These are phyloP conservation scores for Liriodendron chinense DNA, from an alignment of 164 flowering plant genomes.

Conservation along the genomic window DNA sequence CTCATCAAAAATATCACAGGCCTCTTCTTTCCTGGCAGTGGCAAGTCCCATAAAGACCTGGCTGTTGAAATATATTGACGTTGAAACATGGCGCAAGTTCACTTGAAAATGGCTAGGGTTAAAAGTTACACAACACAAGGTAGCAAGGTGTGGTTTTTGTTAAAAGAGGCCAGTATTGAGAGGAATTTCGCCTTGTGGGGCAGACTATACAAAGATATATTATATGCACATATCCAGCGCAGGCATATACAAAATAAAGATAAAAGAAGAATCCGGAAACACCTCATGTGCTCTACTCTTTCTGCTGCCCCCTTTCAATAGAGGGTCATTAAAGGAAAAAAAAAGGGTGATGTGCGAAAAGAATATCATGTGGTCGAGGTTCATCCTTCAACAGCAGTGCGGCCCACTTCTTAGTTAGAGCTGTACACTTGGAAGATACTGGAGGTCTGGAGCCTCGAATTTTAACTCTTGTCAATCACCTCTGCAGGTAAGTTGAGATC, in stretches of 20 bases:
- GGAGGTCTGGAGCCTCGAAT: slow-evolving; percentile 3
- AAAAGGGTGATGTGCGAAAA: not conserved
- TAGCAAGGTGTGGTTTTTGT: too few relatives aligned
- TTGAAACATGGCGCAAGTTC: too few relatives aligned
- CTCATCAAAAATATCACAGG: too few relatives aligned
- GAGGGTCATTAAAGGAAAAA: not conserved
- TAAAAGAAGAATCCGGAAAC: not conserved
- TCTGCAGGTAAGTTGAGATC: slow-evolving; percentile 51
- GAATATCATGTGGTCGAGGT: not conserved
- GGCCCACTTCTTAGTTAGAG: slow-evolving; percentile 30
- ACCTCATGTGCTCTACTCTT: not conserved
- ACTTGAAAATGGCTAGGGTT: too few relatives aligned
- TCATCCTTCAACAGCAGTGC: not conserved
- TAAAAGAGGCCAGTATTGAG: not conserved
- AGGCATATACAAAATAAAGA: slow-evolving; percentile 16
- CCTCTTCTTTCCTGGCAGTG: too few relatives aligned
- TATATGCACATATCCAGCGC: slow-evolving; percentile 11
- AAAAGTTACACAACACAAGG: too few relatives aligned
- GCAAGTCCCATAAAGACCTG: too few relatives aligned
- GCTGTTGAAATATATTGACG: too few relatives aligned
- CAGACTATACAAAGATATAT: slow-evolving; percentile 1
- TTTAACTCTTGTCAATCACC: slow-evolving; percentile 40
- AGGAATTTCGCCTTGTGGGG: not conserved
- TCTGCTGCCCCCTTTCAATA: not conserved
- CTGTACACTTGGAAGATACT: slow-evolving; percentile 43